Evolutionary conservation across 1,139 yeast genomes (phyloP).

Genomic region (Citeromyces siamensis): DNA sequence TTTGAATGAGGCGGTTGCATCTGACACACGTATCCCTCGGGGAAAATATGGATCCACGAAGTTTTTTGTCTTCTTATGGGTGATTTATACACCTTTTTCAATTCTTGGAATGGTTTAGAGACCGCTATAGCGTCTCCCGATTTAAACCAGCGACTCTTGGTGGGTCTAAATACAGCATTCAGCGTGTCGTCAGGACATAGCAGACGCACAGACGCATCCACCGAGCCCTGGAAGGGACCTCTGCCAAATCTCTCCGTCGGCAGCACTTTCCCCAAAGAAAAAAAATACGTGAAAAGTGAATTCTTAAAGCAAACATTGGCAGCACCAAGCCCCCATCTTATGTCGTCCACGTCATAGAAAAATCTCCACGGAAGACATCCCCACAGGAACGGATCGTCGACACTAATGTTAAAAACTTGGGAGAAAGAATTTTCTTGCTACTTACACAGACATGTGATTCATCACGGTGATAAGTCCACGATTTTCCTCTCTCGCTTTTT

Average conservation of each 20-base stretch:
- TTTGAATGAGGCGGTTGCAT: constrained; percentile 64
- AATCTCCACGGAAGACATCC: constrained; percentile 72
- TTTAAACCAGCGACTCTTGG: not conserved
- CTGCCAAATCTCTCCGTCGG: constrained; percentile 81
- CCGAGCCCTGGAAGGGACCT: constrained; percentile 85
- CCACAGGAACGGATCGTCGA: constrained; percentile 90
- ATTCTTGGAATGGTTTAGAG: not conserved
- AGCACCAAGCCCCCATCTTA: constrained; percentile 95
- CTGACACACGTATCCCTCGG: constrained; percentile 91
- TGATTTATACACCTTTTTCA: constrained; percentile 16
- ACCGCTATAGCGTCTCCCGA: not conserved
- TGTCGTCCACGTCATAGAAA: constrained; percentile 48
- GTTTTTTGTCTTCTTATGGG: constrained; percentile 49
- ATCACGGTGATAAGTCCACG: constrained; percentile 77
- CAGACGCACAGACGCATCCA: constrained; percentile 85
- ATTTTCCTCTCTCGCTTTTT: constrained; percentile 49
- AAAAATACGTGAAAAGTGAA: constrained; percentile 41
- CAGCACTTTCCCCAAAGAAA: constrained; percentile 78
- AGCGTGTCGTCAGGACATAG: constrained; percentile 68
- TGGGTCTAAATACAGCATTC: constrained; percentile 32
- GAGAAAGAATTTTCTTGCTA: not conserved
- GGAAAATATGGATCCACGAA: constrained; percentile 91
- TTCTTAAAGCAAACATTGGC: constrained; percentile 77
- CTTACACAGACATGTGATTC: constrained; percentile 80
- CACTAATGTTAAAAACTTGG: constrained; percentile 14